Evolutionary conservation across 352 stramenopile genomes (phyloP).

Genomic region (Globisporangium camurandrum): DNA sequence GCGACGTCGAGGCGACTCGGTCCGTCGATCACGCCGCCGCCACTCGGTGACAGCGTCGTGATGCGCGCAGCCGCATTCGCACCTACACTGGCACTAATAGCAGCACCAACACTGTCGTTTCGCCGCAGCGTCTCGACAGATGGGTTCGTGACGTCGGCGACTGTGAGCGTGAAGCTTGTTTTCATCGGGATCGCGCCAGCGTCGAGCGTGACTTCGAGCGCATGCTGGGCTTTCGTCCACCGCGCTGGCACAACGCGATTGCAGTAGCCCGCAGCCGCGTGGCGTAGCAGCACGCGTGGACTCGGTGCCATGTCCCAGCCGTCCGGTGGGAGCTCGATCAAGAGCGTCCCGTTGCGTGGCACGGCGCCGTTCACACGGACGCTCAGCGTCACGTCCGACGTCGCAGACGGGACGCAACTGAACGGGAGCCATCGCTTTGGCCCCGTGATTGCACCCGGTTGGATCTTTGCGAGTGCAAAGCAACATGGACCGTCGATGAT

Average conservation of each 20-base stretch:
- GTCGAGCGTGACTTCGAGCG: conserved; percentile 39
- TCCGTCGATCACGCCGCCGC: conserved; percentile 56
- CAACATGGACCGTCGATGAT: conserved; percentile 45
- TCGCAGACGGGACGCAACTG: conserved; percentile 33
- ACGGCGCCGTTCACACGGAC: conserved; percentile 35
- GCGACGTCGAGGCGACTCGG: conserved; percentile 48
- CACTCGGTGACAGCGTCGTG: conserved; percentile 39
- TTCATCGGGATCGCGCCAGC: conserved; percentile 20
- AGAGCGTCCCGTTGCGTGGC: conserved; percentile 29
- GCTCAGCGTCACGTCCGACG: conserved; percentile 50
- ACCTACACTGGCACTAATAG: background rate
- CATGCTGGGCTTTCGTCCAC: conserved; percentile 44
- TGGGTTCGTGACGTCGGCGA: conserved; percentile 46
- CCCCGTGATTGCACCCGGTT: conserved; percentile 36
- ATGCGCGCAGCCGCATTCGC: conserved; percentile 19
- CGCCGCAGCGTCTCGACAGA: conserved; percentile 28
- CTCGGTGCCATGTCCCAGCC: conserved; percentile 56
- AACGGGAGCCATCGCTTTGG: conserved; percentile 47
- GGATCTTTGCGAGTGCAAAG: conserved; percentile 43
- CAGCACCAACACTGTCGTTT: background rate
- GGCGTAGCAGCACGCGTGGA: conserved; percentile 34
- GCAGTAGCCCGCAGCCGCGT: conserved; percentile 24
- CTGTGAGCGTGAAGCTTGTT: conserved; percentile 28
- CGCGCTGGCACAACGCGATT: conserved; percentile 20
- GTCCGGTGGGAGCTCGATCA: conserved; percentile 38